A percentile compares a stretch with the other conserved stretches of the same genome.
phyloP scores from a whole-genome alignment of 805 yeast genomes.

The Candida railenensis region DNA sequence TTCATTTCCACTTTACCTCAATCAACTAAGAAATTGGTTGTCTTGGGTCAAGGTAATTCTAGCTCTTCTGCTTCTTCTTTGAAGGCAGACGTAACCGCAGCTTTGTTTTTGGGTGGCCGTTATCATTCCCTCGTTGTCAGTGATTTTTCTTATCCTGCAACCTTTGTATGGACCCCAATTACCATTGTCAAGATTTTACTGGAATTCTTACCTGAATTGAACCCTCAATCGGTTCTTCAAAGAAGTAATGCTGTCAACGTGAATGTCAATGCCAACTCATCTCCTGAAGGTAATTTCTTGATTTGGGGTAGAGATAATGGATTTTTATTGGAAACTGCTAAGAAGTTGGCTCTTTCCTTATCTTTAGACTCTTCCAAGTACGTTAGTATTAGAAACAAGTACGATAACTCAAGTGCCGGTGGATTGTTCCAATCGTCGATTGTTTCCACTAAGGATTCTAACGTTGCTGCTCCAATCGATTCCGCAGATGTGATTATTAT shows the following conservation, averaged over 20 bases:
- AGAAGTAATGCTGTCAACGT: slow-evolving; percentile 11
- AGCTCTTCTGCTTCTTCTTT: slow-evolving; percentile 43
- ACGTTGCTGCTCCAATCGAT: slow-evolving; percentile 37
- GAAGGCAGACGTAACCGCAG: slow-evolving; percentile 70
- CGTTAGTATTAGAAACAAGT: slow-evolving; percentile 60
- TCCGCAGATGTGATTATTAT: slow-evolving; percentile 65
- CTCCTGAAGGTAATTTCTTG: slow-evolving; percentile 46
- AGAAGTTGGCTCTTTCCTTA: slow-evolving; percentile 65
- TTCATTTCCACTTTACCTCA: slow-evolving; percentile 61
- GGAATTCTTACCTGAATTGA: slow-evolving; percentile 36
- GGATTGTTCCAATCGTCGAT: slow-evolving; percentile 76
- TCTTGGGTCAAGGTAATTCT: slow-evolving; percentile 53
- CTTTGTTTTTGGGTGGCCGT: slow-evolving; percentile 55
- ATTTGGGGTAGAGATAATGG: slow-evolving; percentile 74
- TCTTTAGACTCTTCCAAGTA: slow-evolving; percentile 57
- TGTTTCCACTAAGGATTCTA: slow-evolving; percentile 23
- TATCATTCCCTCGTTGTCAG: slow-evolving; percentile 40
- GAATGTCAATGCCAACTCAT: slow-evolving; percentile 34
- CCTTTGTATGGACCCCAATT: slow-evolving; percentile 55
- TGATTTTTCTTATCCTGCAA: slow-evolving; percentile 52
- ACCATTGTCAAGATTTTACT: slow-evolving; percentile 50
- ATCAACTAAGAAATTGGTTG: slow-evolving; percentile 58
- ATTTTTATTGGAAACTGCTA: slow-evolving; percentile 52
- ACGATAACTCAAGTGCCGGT: slow-evolving; percentile 69
- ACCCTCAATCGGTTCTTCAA: slow-evolving; percentile 25